Base-by-base conservation (phyloP, 2,329 filamentous ascomycete species). In the Nectriaceae sp. region DNA sequence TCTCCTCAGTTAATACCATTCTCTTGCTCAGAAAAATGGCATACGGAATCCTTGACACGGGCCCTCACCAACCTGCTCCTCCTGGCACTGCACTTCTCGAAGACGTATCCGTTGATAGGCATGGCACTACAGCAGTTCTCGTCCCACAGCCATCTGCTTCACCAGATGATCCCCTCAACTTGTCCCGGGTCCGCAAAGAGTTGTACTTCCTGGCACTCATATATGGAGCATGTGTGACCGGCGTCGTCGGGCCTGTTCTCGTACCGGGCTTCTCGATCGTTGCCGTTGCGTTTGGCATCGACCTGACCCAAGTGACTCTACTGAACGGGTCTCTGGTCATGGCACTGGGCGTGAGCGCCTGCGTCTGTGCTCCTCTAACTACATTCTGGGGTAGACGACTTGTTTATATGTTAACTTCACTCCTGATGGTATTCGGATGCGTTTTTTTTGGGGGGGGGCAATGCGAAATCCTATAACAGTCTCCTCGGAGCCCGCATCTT, bases 261-360 rank as follows among this genome's bases (percentile, higher is more conserved):
- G 44, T 46, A 11, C 43, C 43, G 3, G 43, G 43, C 11, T 46
- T 46, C 15, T 31, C 35, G n/a, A 35, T 46, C 13, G 13, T 46
- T n/a, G 36, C 21, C 3, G 18, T 19, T 16, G 19, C 11, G 15
- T 40, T 46, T 18, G 8, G 40, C 8, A 29, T 39, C 15, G 39
- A 8, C 20, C 37, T 46, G 11, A 46, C 43, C 16, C 13, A 46
- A 10, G 19, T 46, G 6, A 31, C 35, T n/a, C 43, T 46, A 3
- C 19, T 40, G 6, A 46, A 46, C 10, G 43, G 43, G 18, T 21
- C 16, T 20, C 43, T 46, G 3, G 37, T 46, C 4, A 40, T 46
- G 33, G 24, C 37, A 22, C 20, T 46, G 3, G 43, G 43, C 19
- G 37, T 46, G 11, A 46, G 43, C 20, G 38, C 43, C 4, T 46